Evolutionary conservation across 768 basidiomycete genomes (phyloP).

Genomic region (Russula ochroleuca): DNA sequence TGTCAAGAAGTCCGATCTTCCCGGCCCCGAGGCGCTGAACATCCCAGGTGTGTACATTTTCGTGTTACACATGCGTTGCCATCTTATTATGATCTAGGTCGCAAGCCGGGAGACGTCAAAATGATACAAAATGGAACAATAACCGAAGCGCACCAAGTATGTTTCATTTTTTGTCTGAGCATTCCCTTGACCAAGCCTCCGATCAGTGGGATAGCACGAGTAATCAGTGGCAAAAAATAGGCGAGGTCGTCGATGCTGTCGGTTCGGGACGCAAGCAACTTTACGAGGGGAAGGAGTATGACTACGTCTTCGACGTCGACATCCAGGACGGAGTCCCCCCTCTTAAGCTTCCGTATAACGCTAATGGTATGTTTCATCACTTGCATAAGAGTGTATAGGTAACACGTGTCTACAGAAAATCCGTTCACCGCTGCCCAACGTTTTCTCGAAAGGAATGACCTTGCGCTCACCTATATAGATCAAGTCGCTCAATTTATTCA

Average conservation of each 20-base stretch:
- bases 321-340: constrained; percentile 90
- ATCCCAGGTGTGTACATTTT: constrained; percentile 52
- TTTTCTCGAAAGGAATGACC: constrained; percentile 79
- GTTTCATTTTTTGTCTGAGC: constrained; percentile 20
- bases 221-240: constrained; percentile 85
- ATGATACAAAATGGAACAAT: constrained; percentile 78
- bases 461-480: constrained; percentile 79
- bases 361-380: constrained; percentile 53
- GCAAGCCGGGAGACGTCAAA: constrained; percentile 87
- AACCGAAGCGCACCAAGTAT: constrained; percentile 89
- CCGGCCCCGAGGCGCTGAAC: constrained; percentile 75
- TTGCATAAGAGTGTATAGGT: not conserved
- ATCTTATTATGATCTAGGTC: constrained; percentile 47
- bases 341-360: constrained; percentile 92
- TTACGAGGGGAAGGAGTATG: constrained; percentile 92
- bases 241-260: constrained; percentile 93
- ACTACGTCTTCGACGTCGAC: constrained; percentile 99
- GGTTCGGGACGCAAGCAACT: constrained; percentile 86
- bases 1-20: constrained; percentile 87
- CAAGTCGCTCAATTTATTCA: constrained; percentile 92
- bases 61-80: not conserved
- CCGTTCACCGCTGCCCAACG: constrained; percentile 84
- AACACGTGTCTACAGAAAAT: constrained; percentile 57
- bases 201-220: constrained; percentile 72
- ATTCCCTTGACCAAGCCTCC: not conserved